Percentiles rank a stretch among this genome's conserved stretches.
phyloP scores from a whole-genome alignment of 805 yeast species.

The Candida palmyrensis region DNA sequence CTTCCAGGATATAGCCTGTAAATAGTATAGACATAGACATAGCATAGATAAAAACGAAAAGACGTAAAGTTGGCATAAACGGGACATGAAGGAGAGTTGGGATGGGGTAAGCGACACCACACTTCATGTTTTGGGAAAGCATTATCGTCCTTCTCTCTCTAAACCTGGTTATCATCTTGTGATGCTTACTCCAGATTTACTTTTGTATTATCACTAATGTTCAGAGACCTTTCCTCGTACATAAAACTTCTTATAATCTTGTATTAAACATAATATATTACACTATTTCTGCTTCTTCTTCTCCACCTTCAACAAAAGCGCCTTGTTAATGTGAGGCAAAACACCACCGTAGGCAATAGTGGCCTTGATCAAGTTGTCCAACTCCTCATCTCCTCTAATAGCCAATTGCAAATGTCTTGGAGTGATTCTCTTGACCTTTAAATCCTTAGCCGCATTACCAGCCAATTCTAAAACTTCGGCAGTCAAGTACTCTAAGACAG shows the following conservation, averaged over 20 bases:
- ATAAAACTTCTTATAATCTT: neutral
- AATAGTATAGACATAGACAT: slow-evolving; percentile 1
- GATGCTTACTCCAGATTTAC: neutral
- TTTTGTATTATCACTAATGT: too few species aligned
- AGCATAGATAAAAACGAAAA: too few species aligned
- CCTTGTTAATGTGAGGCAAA: slow-evolving; percentile 86
- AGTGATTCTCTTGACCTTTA: slow-evolving; percentile 92
- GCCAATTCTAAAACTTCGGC: slow-evolving; percentile 98
- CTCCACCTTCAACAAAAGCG: slow-evolving; percentile 72
- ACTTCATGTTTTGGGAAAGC: neutral
- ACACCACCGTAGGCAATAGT: slow-evolving; percentile 99
- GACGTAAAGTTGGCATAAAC: too few species aligned
- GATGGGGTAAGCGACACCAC: neutral
- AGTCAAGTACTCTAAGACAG: slow-evolving; percentile 91
- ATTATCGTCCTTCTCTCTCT: neutral
- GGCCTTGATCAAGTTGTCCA: slow-evolving; percentile 88
- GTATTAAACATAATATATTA: slow-evolving; percentile 5
- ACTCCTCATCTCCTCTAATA: slow-evolving; percentile 96
- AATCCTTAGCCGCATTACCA: slow-evolving; percentile 96
- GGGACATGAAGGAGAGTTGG: neutral
- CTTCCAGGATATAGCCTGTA: neutral
- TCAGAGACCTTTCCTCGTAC: neutral
- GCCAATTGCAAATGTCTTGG: slow-evolving; percentile 97
- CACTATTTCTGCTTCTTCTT: slow-evolving; percentile 36
- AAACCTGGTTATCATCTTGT: neutral